A percentile compares a stretch with the other conserved stretches of the same genome.
Evolutionary conservation across 306 rosid genomes (phyloP).

Genomic region (Casuarina cunninghamiana): DNA sequence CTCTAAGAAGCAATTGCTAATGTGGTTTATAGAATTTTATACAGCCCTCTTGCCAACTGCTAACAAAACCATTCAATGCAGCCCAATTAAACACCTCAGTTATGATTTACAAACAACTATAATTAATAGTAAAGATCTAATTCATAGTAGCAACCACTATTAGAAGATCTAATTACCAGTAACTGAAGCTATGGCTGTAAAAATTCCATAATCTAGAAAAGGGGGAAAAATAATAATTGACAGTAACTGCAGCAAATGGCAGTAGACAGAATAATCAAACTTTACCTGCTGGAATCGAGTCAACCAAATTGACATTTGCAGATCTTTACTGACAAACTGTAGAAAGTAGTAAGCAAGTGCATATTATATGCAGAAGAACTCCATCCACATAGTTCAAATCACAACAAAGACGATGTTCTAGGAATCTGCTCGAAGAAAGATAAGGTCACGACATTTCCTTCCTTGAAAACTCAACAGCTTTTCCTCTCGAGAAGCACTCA

Average conservation of each 20-base stretch:
- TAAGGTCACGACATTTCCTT: no score
- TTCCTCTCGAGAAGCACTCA: not conserved
- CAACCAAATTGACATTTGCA: not conserved
- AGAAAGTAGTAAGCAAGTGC: not conserved
- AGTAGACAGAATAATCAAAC: slow-evolving; percentile 20
- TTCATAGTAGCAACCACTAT: no score
- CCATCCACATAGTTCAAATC: not conserved
- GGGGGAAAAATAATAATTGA: not conserved
- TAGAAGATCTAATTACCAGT: no score
- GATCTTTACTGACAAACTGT: not conserved
- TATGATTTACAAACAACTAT: no score
- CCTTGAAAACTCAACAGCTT: not conserved
- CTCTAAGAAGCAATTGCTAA: no score
- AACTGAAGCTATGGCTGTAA: no score
- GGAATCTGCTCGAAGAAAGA: not conserved
- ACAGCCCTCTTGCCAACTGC: no score
- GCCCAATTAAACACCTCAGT: no score
- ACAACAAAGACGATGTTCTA: not conserved
- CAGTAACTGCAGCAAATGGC: not conserved
- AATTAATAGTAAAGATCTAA: no score
- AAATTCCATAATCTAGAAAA: no score
- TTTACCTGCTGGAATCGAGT: not conserved
- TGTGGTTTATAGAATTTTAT: no score
- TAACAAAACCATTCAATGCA: no score
- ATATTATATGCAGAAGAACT: not conserved